Base-by-base conservation (phyloP, 2,329 filamentous ascomycete genomes). In the Cladobotryum protrusum region DNA sequence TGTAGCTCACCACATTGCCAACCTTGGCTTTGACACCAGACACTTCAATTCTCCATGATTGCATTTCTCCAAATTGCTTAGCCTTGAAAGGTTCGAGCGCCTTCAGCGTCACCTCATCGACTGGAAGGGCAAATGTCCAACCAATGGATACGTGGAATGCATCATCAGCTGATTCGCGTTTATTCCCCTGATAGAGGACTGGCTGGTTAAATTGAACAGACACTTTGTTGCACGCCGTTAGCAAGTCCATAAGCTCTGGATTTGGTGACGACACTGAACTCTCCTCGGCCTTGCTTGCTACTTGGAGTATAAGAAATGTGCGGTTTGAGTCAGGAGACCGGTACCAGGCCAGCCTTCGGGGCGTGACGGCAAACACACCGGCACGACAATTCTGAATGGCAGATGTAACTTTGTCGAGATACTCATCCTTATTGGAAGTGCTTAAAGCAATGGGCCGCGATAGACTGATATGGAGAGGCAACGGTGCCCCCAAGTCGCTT, bases 121-220 rank as follows among this genome's bases (percentile, higher is more conserved):
- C 71, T 0, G 81, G 83, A 39, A 71, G 64, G 9, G 73, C 67
- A 54, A 92, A 75, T 1, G 80, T 86, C 93, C 92, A 97, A 0
- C 86, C 93, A 49, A 99, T 81, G 42, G 90, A 96, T 52, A 97
- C 72, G 67, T 99, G 93, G 62, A 96, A 96, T 18, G 78, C 81
- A 56, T 43, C 54, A 33, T 57, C 63, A 34, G 56, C 63, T 6
- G 53, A 35, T 9, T 63, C 63, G 4, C 47, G 52, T 5, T 52
- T 49, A 24, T 45, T 55, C 47, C 58, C 58, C 49, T 70, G 65
- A 65, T 97, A 97, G 1, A 97, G 75, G 19, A 77, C 67, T 2
- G 87, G 83, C 62, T 95, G 88, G 0, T 73, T 74, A 63, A 84
- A 86, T 1, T 62, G 62, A 17, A 71, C 65, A 3, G 84, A 81